A percentile compares a stretch with the other conserved stretches of the same genome.
phyloP scores from a whole-genome alignment of 2,329 filamentous ascomycete species.

The Colletotrichum siamense region DNA sequence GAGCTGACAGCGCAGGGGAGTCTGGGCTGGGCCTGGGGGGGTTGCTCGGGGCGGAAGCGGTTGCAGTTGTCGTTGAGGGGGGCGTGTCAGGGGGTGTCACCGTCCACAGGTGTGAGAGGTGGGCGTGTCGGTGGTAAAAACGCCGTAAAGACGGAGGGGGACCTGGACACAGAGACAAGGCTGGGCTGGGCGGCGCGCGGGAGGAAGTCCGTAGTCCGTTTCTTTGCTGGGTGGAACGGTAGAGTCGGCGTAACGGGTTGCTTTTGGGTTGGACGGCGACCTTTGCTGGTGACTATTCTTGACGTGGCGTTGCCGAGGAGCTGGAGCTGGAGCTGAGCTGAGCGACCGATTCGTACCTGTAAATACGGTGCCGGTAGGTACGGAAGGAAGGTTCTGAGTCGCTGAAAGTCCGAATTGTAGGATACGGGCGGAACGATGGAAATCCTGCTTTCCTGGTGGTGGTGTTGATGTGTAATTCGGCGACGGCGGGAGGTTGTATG shows the following conservation, averaged over 20 bases:
- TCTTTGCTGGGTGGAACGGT: background rate
- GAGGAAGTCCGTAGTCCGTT: constrained; percentile 10
- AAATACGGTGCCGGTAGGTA: background rate
- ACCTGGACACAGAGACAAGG: background rate
- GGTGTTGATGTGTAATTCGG: constrained; percentile 1
- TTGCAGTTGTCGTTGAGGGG: background rate
- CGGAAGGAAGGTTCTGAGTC: background rate
- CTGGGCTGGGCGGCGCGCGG: constrained; percentile 1
- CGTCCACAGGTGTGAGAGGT: background rate
- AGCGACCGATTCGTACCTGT: background rate
- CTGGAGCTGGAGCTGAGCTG: background rate
- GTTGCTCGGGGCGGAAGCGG: background rate
- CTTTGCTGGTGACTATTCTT: constrained; percentile 7
- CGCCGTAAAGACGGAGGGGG: background rate
- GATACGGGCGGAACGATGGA: background rate
- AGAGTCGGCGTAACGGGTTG: background rate
- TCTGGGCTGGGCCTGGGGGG: background rate
- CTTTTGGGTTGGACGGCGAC: background rate
- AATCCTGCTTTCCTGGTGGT: constrained; percentile 9
- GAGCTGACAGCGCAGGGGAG: constrained; percentile 4
- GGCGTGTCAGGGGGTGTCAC: background rate
- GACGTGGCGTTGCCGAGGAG: constrained; percentile 14
- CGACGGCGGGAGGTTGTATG: background rate
- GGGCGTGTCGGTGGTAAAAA: background rate
- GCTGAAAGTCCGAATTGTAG: background rate